A percentile compares a stretch with the other conserved stretches of the same genome.
These are phyloP conservation scores for Danielia oregonensis DNA, from an alignment of 805 yeast genomes.

Conservation along the genomic window DNA sequence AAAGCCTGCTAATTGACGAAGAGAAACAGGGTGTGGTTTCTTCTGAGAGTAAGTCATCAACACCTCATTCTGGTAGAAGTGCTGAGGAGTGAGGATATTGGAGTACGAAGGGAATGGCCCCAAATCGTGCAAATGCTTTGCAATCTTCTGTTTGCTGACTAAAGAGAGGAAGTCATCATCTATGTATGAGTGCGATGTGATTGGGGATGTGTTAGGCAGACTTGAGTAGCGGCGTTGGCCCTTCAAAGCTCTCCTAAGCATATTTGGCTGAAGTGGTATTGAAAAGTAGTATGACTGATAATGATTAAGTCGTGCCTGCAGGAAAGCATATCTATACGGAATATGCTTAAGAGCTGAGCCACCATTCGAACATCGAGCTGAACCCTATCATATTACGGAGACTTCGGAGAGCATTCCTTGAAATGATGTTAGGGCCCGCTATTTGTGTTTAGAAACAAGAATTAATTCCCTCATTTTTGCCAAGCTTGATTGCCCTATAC, in stretches of 20 bases:
- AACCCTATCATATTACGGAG: too few relatives aligned
- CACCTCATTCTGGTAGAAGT: constrained; percentile 79
- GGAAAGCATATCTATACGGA: too few relatives aligned
- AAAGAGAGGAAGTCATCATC: constrained; percentile 33
- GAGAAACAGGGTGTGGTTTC: constrained; percentile 82
- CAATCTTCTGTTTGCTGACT: constrained; percentile 26
- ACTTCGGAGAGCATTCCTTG: too few relatives aligned
- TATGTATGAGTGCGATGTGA: constrained; percentile 28
- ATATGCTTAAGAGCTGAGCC: too few relatives aligned
- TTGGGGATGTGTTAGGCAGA: constrained; percentile 5
- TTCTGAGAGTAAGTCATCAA: constrained; percentile 59
- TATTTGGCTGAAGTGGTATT: too few relatives aligned
- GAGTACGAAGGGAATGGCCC: constrained; percentile 43
- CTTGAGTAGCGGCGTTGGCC: constrained; percentile 2
- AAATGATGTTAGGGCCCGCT: too few relatives aligned
- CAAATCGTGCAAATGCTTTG: constrained; percentile 29
- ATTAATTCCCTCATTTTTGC: too few relatives aligned
- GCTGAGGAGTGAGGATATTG: constrained; percentile 53
- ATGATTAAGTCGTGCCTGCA: too few relatives aligned
- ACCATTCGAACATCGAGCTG: too few relatives aligned
- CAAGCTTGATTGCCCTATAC: too few relatives aligned
- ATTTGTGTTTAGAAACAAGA: too few relatives aligned
- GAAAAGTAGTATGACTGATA: too few relatives aligned
- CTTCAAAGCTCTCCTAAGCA: background rate
- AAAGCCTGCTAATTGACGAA: constrained; percentile 86